Evolutionary conservation across 1,284 basidiomycete species (phyloP).

Genomic region (Ceratorhiza oryzae-sativae): DNA sequence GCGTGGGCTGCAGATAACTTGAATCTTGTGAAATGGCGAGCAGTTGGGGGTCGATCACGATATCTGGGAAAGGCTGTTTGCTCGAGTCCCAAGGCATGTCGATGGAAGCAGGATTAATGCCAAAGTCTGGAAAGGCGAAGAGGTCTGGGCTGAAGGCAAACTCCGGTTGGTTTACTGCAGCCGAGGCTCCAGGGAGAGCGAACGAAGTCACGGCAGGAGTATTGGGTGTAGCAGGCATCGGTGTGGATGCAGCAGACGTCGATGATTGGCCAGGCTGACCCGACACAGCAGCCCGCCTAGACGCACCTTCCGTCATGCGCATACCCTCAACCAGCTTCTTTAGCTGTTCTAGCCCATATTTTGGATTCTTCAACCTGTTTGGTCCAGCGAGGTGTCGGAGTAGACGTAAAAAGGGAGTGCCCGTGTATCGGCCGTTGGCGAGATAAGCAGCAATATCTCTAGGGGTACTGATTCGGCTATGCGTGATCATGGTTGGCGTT

Average conservation of each 20-base stretch:
- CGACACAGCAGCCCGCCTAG: not conserved
- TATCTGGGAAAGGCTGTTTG: conserved; percentile 3
- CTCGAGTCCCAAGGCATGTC: not conserved
- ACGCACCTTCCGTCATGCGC: conserved; percentile 17
- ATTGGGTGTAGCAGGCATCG: conserved; percentile 19
- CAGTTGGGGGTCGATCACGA: conserved; percentile 25
- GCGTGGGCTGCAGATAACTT: not conserved
- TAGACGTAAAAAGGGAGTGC: conserved; percentile 29
- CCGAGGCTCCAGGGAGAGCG: not conserved
- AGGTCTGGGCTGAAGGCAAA: not conserved
- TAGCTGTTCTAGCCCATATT: conserved; percentile 1
- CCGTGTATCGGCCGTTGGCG: conserved; percentile 31
- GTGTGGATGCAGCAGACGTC: conserved; percentile 15
- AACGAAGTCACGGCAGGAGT: conserved; percentile 12
- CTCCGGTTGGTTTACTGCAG: not conserved
- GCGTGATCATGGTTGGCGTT: conserved; percentile 7
- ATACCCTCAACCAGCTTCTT: conserved; percentile 33
- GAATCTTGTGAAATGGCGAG: conserved; percentile 8
- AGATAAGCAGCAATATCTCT: conserved; percentile 26
- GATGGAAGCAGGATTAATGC: not conserved
- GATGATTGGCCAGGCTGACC: conserved; percentile 5
- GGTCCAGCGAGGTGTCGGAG: conserved; percentile 24
- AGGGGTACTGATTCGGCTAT: not conserved
- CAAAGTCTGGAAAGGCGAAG: not conserved
- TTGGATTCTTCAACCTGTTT: not conserved